Percentiles rank a stretch among this genome's conserved stretches.
Conservation (phyloP, 2,329 filamentous ascomycete genomes). For the Colletotrichum sp. region DNA sequence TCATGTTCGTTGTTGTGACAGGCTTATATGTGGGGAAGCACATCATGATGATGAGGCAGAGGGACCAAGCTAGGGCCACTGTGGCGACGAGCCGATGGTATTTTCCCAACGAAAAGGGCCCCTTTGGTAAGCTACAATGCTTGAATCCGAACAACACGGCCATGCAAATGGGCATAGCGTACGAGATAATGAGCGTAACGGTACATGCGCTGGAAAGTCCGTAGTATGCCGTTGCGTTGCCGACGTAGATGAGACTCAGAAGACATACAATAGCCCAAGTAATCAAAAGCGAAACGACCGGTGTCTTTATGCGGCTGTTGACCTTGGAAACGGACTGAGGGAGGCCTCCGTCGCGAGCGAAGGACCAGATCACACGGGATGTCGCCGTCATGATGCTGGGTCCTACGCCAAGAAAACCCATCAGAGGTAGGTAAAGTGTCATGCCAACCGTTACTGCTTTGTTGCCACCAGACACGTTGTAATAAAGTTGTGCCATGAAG, state of each 20-base stretch:
- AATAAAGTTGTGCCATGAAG: background rate
- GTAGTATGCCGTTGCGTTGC: background rate
- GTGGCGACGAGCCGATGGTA: background rate
- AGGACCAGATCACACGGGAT: background rate
- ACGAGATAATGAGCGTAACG: background rate
- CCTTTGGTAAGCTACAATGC: background rate
- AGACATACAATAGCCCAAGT: background rate
- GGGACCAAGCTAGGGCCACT: background rate
- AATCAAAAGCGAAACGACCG: background rate
- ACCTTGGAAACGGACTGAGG: background rate
- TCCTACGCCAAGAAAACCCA: background rate
- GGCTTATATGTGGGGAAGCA: background rate
- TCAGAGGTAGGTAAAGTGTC: background rate
- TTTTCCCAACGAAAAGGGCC: background rate
- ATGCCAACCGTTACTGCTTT: background rate
- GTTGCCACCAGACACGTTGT: background rate
- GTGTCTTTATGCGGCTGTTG: background rate
- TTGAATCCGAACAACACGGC: background rate
- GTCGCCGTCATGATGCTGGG: background rate
- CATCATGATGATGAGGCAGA: background rate
- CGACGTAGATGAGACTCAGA: background rate
- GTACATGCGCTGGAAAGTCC: background rate
- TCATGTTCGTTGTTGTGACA: background rate
- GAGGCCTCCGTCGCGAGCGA: background rate
- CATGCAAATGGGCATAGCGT: background rate